Percentiles rank a stretch among this genome's conserved stretches.
Conservation (phyloP, 2,329 filamentous ascomycete species). For the Colletotrichum shisoi region DNA sequence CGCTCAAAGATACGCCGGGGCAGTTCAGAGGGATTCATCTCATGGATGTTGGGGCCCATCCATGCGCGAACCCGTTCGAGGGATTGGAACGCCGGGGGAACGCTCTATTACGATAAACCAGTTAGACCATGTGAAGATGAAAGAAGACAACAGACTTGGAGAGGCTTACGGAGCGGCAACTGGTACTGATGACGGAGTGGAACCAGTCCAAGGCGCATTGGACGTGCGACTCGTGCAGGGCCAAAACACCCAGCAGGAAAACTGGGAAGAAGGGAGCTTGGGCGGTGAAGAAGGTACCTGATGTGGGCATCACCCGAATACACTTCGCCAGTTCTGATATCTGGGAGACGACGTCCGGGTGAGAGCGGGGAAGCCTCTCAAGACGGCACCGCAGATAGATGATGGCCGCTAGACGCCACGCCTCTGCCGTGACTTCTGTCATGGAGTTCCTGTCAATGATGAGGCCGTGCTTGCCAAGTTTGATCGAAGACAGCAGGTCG, state of each 20-base stretch:
- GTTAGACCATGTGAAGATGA: not conserved
- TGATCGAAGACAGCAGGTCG: slow-evolving; percentile 8
- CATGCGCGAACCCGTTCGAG: slow-evolving; percentile 49
- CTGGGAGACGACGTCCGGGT: slow-evolving; percentile 47
- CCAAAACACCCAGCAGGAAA: slow-evolving; percentile 52
- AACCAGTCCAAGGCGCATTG: slow-evolving; percentile 49
- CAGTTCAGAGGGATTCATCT: slow-evolving; percentile 34
- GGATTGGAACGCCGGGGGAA: slow-evolving; percentile 50
- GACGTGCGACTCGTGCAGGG: slow-evolving; percentile 45
- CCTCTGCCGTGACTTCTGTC: slow-evolving; percentile 54
- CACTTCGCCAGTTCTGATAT: slow-evolving; percentile 49
- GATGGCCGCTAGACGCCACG: slow-evolving; percentile 52
- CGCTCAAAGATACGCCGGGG: slow-evolving; percentile 45
- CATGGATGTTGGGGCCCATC: slow-evolving; percentile 45
- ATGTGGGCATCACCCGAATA: slow-evolving; percentile 53
- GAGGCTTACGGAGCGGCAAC: slow-evolving; percentile 52
- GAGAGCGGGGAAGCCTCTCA: slow-evolving; percentile 51
- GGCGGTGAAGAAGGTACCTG: slow-evolving; percentile 52
- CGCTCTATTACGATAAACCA: slow-evolving; percentile 47
- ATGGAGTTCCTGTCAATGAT: slow-evolving; percentile 43
- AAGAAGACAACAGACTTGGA: slow-evolving; percentile 11
- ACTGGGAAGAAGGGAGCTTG: slow-evolving; percentile 54
- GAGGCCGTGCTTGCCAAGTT: slow-evolving; percentile 14
- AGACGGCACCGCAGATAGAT: slow-evolving; percentile 53
- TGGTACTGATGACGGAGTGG: slow-evolving; percentile 48